Evolutionary conservation across 371 early-diverging fungal species (phyloP).

Genomic region (Parasitella parasitica): DNA sequence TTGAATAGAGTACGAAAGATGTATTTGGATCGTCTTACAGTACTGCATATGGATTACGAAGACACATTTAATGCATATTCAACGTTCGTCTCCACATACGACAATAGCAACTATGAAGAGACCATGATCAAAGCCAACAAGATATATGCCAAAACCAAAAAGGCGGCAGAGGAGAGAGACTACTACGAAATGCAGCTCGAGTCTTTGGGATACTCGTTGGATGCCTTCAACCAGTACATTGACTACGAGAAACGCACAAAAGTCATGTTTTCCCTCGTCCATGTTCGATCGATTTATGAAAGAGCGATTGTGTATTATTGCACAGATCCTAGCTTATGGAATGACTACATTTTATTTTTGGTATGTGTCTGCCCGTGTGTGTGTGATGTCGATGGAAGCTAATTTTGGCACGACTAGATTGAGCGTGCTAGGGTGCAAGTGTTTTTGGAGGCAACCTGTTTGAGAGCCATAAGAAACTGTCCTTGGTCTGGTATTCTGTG

Average conservation of each 20-base stretch:
- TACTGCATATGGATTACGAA: slow-evolving; percentile 54
- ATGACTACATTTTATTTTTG: slow-evolving; percentile 64
- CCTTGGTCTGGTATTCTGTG: slow-evolving; percentile 70
- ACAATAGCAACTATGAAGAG: slow-evolving; percentile 57
- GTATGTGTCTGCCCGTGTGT: slow-evolving; percentile 24
- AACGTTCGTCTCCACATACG: slow-evolving; percentile 56
- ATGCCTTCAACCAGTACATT: slow-evolving; percentile 53
- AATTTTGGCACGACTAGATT: slow-evolving; percentile 14
- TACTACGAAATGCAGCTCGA: slow-evolving; percentile 56
- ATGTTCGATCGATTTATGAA: slow-evolving; percentile 61
- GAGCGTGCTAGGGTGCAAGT: slow-evolving; percentile 28
- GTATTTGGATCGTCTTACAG: slow-evolving; percentile 42
- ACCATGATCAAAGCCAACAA: slow-evolving; percentile 58
- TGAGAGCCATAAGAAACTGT: slow-evolving; percentile 67
- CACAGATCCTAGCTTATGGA: slow-evolving; percentile 64
- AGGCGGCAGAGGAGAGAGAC: slow-evolving; percentile 49
- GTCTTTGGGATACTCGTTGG: slow-evolving; percentile 31
- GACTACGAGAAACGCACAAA: slow-evolving; percentile 38
- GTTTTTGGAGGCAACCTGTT: slow-evolving; percentile 26
- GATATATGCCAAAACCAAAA: slow-evolving; percentile 47
- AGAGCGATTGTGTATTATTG: slow-evolving; percentile 59
- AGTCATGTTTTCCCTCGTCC: slow-evolving; percentile 25
- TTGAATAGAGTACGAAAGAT: slow-evolving; percentile 3
- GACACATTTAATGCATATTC: slow-evolving; percentile 71
- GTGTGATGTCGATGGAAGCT: neutral